Base-by-base conservation (phyloP, 2,329 filamentous ascomycete species). In the Lizonia empirigonia region DNA sequence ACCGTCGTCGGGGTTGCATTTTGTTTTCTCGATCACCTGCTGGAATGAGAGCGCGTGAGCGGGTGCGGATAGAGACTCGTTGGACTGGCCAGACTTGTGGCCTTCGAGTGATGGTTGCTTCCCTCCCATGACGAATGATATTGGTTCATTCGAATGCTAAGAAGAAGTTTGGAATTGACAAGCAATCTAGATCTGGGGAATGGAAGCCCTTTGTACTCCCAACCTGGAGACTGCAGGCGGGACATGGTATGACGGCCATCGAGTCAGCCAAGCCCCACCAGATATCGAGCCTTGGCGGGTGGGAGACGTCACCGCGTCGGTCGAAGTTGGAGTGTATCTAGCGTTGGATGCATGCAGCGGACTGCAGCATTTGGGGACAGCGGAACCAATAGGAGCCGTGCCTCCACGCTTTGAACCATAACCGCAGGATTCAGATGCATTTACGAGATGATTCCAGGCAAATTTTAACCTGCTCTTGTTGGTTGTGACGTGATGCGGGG, bases 1-100 rank as follows among this genome's bases (percentile, higher is more conserved):
- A 30, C 89, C 89, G 67, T 82, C 85, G 54, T 90, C 87, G 45
- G 85, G 67, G 65, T 88, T 80, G 44, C 86, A 87, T 27, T 79
- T 76, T 44, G 89, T 80, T 55, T 83, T 80, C 45, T 81, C 75
- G 22, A 82, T 72, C 26, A 85, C 78, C 24, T 79, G 71, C 16
- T 79, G 74, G 61, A 76, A 76, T n/a, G 77, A 68, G 40, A 90
- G 76, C 36, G 82, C 77, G 67, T 90, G 87, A 7, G 87, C 84
- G 12, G 86, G 86, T 33, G 70, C 59, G 12, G 83, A 81, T 30
- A 90, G 73, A 27, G 81, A 82, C 55, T 76, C 78, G 59, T 80
- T 80, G 18, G 74, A 67, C 62, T 79, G 77, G 18, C 76, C 77
- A 22, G 77, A 77, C 23, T 70, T 68, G 61, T 77, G 76, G 48